These are phyloP conservation scores for Zygnema cylindricum DNA, from an alignment of 139 green algal species.

Conservation along the genomic window DNA sequence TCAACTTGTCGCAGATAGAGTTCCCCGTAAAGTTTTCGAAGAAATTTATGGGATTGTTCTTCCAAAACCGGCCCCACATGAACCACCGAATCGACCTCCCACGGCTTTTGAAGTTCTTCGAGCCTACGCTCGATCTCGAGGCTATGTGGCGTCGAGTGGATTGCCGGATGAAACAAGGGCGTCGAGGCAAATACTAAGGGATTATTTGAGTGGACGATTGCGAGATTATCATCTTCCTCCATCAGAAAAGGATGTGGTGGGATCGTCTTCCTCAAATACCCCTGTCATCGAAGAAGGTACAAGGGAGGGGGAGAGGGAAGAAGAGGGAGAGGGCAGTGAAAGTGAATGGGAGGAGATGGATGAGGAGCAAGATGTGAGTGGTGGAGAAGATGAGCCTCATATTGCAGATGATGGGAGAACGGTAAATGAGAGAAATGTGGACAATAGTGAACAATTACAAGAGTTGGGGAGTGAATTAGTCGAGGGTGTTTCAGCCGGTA, in stretches of 20 bases:
- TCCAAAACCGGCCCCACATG: constrained; percentile 61
- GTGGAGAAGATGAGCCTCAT: background rate
- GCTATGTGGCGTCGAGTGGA: constrained; percentile 68
- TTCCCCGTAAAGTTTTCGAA: constrained; percentile 73
- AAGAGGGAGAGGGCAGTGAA: constrained; percentile 4
- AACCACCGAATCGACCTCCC: constrained; percentile 63
- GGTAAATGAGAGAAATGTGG: constrained; percentile 4
- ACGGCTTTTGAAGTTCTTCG: constrained; percentile 74
- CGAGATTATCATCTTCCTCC: constrained; percentile 83
- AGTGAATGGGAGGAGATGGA: constrained; percentile 22
- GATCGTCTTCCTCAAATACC: background rate
- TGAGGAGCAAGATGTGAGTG: constrained; percentile 36
- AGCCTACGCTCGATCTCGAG: constrained; percentile 72
- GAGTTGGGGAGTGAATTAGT: background rate
- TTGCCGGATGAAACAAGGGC: constrained; percentile 87
- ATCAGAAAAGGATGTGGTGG: constrained; percentile 1
- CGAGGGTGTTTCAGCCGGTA: constrained; percentile 1
- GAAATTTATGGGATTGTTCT: constrained; percentile 79
- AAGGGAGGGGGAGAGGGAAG: constrained; percentile 20
- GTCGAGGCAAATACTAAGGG: constrained; percentile 83
- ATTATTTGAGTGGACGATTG: constrained; percentile 90
- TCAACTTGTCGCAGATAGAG: constrained; percentile 72
- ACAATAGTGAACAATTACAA: background rate
- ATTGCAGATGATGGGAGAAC: background rate
- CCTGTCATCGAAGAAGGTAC: constrained; percentile 14